phyloP scores from a whole-genome alignment of 108 stramenopile genomes.

The Fistulifera pelliculosa region DNA sequence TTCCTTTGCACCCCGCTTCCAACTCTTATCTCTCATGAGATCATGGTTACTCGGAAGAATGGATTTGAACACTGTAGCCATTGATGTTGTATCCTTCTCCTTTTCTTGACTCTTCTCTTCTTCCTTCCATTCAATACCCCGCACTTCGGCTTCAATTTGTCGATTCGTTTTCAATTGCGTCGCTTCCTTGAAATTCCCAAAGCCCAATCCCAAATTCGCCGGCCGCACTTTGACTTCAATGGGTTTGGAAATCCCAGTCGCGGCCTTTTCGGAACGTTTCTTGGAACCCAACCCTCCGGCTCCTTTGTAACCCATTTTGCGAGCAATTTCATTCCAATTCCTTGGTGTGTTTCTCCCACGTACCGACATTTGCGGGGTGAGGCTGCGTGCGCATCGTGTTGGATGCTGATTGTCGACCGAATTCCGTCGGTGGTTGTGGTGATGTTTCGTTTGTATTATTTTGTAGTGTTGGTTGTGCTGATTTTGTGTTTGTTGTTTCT shows the following conservation, averaged over 20 bases:
- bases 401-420: too few species aligned
- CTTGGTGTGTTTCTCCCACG: conserved; percentile 93
- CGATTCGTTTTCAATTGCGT: conserved; percentile 60
- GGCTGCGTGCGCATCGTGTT: too few species aligned
- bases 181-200: conserved; percentile 79
- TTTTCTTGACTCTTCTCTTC: conserved; percentile 11
- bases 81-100: conserved; percentile 10
- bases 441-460: too few species aligned
- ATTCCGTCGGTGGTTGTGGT: too few species aligned
- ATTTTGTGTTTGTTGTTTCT: not conserved
- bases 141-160: conserved; percentile 71
- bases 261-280: conserved; percentile 16
- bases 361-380: conserved; percentile 38
- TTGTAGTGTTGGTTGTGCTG: too few species aligned
- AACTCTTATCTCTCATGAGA: conserved; percentile 32
- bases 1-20: conserved; percentile 26
- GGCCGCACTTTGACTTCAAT: conserved; percentile 90
- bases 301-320: conserved; percentile 89
- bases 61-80: conserved; percentile 21
- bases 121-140: conserved; percentile 41
- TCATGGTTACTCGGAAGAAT: conserved; percentile 52
- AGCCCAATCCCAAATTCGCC: conserved; percentile 77
- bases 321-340: conserved; percentile 87
- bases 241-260: conserved; percentile 73
- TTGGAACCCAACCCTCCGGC: conserved; percentile 77